Conservation (phyloP, 306 rosid genomes). For the Lathyrus tuberosus region DNA sequence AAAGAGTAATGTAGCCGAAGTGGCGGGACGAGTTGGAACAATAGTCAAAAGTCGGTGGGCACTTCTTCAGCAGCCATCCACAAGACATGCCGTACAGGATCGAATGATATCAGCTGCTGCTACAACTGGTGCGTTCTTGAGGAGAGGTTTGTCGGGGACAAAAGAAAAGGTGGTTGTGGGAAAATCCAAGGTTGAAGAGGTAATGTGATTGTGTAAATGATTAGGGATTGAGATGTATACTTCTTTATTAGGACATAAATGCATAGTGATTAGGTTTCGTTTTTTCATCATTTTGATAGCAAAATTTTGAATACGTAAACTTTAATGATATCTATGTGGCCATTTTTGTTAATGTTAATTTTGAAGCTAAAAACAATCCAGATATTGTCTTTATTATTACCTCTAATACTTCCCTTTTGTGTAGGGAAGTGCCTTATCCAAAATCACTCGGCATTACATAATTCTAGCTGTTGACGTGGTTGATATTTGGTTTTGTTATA, state of each 20-base stretch:
- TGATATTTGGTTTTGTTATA: too few relatives aligned
- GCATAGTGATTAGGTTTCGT: slow-evolving; percentile 13
- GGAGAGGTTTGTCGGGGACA: slow-evolving; percentile 77
- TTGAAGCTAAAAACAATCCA: background rate
- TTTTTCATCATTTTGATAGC: slow-evolving; percentile 7
- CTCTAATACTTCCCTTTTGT: too few relatives aligned
- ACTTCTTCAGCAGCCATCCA: slow-evolving; percentile 81
- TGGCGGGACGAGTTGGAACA: slow-evolving; percentile 76
- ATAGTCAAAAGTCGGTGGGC: slow-evolving; percentile 88
- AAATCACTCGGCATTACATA: too few relatives aligned
- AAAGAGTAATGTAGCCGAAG: slow-evolving; percentile 74
- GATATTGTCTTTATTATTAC: background rate
- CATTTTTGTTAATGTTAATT: slow-evolving; percentile 3
- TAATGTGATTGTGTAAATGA: slow-evolving; percentile 39
- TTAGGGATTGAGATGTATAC: slow-evolving; percentile 14
- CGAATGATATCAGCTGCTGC: slow-evolving; percentile 89
- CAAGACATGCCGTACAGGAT: slow-evolving; percentile 90
- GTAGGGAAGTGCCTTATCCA: too few relatives aligned
- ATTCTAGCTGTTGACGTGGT: too few relatives aligned
- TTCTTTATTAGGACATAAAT: slow-evolving; percentile 15
- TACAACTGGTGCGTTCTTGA: slow-evolving; percentile 75
- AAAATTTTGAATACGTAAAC: slow-evolving; percentile 15
- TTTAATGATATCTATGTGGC: background rate
- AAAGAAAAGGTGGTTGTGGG: slow-evolving; percentile 88
- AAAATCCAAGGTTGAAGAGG: slow-evolving; percentile 95